Conservation (phyloP, 768 basidiomycete genomes). For the Termitomyces sp. region DNA sequence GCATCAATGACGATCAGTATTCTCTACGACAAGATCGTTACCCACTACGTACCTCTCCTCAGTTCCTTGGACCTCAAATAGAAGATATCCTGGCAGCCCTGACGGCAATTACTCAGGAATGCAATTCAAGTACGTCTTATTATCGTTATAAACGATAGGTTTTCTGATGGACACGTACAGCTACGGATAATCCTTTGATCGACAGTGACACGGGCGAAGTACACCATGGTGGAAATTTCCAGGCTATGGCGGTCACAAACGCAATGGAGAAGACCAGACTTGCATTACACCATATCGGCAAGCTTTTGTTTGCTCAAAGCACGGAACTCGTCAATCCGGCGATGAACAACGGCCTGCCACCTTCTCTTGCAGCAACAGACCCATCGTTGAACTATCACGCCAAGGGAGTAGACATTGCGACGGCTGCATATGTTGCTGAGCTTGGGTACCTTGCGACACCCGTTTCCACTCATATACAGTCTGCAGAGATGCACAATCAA, state of each 20-base stretch:
- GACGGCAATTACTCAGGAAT: slow-evolving; percentile 57
- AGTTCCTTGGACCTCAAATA: slow-evolving; percentile 77
- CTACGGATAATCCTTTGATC: slow-evolving; percentile 80
- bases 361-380: slow-evolving; percentile 67
- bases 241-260: slow-evolving; percentile 70
- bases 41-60: slow-evolving; percentile 63
- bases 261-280: slow-evolving; percentile 88
- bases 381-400: slow-evolving; percentile 73
- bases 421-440: slow-evolving; percentile 76
- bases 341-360: slow-evolving; percentile 77
- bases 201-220: slow-evolving; percentile 60
- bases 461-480: slow-evolving; percentile 76
- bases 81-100: slow-evolving; percentile 67
- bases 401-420: slow-evolving; percentile 77
- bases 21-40: slow-evolving; percentile 72
- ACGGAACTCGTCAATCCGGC: slow-evolving; percentile 75
- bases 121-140: slow-evolving; percentile 68
- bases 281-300: slow-evolving; percentile 63
- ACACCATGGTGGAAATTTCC: slow-evolving; percentile 86
- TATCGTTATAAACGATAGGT: background rate
- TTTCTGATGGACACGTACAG: slow-evolving; percentile 28
- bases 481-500: slow-evolving; percentile 84
- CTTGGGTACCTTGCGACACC: slow-evolving; percentile 75
- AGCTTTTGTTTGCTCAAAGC: slow-evolving; percentile 63
- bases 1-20: slow-evolving; percentile 60